These are phyloP conservation scores for Russula dissimulans DNA, from an alignment of 768 basidiomycete species.

Conservation along the genomic window DNA sequence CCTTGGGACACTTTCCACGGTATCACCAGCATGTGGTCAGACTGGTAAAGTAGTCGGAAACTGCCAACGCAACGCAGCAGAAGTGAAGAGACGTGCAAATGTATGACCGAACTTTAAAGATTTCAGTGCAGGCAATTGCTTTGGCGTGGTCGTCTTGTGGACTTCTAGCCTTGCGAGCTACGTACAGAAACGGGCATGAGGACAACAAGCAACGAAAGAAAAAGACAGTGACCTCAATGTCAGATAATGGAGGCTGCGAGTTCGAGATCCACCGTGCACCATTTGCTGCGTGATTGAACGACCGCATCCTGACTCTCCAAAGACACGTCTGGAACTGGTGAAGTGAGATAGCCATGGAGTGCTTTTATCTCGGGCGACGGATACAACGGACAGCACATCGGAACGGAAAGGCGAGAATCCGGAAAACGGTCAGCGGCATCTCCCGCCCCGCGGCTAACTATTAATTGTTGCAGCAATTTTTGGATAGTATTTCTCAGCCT, in stretches of 20 bases:
- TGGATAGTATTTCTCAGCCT: too few relatives aligned
- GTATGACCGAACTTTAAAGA: constrained; percentile 17
- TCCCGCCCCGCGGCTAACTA: background rate
- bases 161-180: constrained; percentile 12
- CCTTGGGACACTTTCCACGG: constrained; percentile 34
- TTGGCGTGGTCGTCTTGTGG: constrained; percentile 1
- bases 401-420: background rate
- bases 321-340: background rate
- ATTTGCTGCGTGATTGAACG: background rate
- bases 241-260: background rate
- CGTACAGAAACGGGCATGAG: background rate
- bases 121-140: constrained; percentile 11
- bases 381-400: too few relatives aligned
- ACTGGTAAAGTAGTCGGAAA: constrained; percentile 7
- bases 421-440: background rate
- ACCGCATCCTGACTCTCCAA: background rate
- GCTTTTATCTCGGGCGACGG: too few relatives aligned
- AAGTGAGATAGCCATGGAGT: constrained; percentile 10
- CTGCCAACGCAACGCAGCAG: background rate
- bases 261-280: constrained; percentile 11
- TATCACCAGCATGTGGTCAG: constrained; percentile 35
- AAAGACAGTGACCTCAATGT: constrained; percentile 9
- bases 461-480: too few relatives aligned
- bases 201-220: background rate
- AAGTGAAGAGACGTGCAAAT: constrained; percentile 4